These are phyloP conservation scores for Pyricularia sp. DNA, from an alignment of 2,329 filamentous ascomycete species.

Conservation along the genomic window DNA sequence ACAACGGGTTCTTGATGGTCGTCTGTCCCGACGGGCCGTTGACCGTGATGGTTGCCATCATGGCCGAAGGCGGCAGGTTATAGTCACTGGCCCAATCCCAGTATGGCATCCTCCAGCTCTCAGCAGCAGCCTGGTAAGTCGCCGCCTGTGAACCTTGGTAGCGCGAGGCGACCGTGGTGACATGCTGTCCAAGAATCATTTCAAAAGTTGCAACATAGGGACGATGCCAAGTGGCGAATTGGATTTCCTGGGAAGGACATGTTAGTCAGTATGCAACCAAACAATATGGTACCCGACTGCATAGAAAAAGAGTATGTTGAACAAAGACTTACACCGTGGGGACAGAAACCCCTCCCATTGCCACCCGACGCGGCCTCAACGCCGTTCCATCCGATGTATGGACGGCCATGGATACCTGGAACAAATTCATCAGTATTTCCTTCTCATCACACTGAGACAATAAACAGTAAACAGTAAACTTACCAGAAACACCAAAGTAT, in stretches of 20 bases:
- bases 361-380: constrained; percentile 15
- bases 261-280: background rate
- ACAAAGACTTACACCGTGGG: constrained; percentile 15
- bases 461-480: background rate
- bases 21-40: constrained; percentile 6
- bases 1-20: constrained; percentile 31
- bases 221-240: constrained; percentile 38
- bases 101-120: constrained; percentile 29
- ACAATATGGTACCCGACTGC: too few relatives aligned
- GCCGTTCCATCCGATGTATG: constrained; percentile 15
- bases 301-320: constrained; percentile 3
- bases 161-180: constrained; percentile 27
- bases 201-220: constrained; percentile 37
- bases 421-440: too few relatives aligned
- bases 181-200: constrained; percentile 33
- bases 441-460: constrained; percentile 4
- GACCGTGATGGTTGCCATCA: constrained; percentile 5
- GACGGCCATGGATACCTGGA: constrained; percentile 12
- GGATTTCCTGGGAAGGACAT: constrained; percentile 15
- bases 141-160: constrained; percentile 22
- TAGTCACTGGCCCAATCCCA: constrained; percentile 36
- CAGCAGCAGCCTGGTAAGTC: constrained; percentile 26
- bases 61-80: constrained; percentile 21
- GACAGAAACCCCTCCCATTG: constrained; percentile 22
- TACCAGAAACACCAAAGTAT: constrained; percentile 32